Evolutionary conservation across 2,329 filamentous ascomycete genomes (phyloP), one percentile per base, ranked within the genome.

Genomic region (Sporothrix schenckii): DNA sequence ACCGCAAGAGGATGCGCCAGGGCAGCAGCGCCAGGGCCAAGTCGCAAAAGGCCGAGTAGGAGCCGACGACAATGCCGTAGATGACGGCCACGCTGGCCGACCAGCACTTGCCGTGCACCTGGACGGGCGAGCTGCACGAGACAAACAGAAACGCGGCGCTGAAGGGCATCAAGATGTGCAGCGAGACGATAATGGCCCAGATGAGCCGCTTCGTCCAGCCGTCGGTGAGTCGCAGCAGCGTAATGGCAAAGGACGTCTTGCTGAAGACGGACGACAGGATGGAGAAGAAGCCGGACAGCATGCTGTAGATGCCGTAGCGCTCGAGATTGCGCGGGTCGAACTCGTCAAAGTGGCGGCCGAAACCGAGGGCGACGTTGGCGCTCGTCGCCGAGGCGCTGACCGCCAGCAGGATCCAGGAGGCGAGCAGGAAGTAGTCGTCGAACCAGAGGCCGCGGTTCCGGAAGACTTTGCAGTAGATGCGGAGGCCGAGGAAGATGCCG

Each of bases 171-270:
- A 76, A 70, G 0, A 77, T n/a, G 70, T 80, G 79, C 67, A 80
- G 73, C 11, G 76, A 77, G 4, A 77, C 27, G 50, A 80, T 77
- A n/a, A 77, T 74, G 52, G 75, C 75, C 79, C 78, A 79, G 49
- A 79, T 67, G 21, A 75, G 16, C 2, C 24, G 61, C 47, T 72
- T 75, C 9, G 75, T 34, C 77, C 75, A 60, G 70, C 72, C 39
- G 75, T 75, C 47, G 71, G 73, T 24, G 21, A 80, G 75, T 1
- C 79, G 76, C 39, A 80, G 75, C 54, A 80, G 73, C 1, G 78
- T 80, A 10, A 80, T 70, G 16, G 77, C 79, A 68, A 81, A 80
- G 0, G 79, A 80, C 1, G 78, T 80, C 73, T 81, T 81, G 71
- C 77, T 78, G 70, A 74, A 73, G 1, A 76, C 75, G 11, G 78